Evolutionary conservation across 1,139 yeast species (phyloP).

Genomic region (Saccharomyces pastorianus): DNA sequence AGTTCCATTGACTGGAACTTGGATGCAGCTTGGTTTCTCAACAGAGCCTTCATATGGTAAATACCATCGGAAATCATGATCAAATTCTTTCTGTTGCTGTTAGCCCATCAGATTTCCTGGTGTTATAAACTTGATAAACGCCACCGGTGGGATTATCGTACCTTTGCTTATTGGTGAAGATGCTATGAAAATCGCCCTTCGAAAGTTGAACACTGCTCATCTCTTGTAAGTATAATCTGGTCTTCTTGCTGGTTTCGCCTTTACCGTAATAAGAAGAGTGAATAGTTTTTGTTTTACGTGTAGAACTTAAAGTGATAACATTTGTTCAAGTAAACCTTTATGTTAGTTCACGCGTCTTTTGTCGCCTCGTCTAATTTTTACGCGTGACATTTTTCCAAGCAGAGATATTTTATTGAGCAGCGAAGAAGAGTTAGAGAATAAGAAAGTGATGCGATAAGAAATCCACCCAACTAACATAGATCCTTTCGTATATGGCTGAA

Average conservation of each 20-base stretch:
- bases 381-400: neutral
- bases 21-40: constrained; percentile 51
- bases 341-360: neutral
- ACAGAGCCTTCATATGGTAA: constrained; percentile 54
- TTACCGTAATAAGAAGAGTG: neutral
- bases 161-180: constrained; percentile 26
- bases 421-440: neutral
- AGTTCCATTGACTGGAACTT: constrained; percentile 44
- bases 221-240: constrained; percentile 35
- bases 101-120: constrained; percentile 28
- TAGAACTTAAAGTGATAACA: neutral
- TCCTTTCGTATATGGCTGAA: neutral
- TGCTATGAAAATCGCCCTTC: constrained; percentile 24
- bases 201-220: constrained; percentile 30
- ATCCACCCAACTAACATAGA: neutral
- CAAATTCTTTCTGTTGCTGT: constrained; percentile 26
- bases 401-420: neutral
- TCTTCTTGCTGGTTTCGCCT: neutral
- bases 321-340: constrained; percentile 30
- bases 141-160: constrained; percentile 28
- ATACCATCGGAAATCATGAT: constrained; percentile 55
- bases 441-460: neutral
- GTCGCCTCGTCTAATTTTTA: neutral
- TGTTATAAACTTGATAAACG: constrained; percentile 28
- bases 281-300: neutral